Base-by-base conservation (phyloP, 495 filamentous ascomycete genomes). In the Sordaria brevicollis region DNA sequence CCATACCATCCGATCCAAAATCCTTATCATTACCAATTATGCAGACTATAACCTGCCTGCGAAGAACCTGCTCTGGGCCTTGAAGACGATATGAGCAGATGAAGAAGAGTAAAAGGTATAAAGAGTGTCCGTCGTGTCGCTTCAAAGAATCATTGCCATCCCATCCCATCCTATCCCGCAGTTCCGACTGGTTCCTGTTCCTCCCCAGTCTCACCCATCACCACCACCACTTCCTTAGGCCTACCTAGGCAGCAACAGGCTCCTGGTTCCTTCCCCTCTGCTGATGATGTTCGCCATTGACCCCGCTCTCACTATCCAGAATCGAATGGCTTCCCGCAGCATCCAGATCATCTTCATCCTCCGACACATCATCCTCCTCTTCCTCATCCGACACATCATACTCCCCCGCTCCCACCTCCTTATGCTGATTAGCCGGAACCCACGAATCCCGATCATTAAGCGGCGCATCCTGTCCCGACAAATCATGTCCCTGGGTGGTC, bases 361-460 rank as follows among this genome's bases (percentile, higher is more conserved):
- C 84, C 35, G 86, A 86, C 13, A 82, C 81, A 25, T 79, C 81
- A 29, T 86, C 85, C 2, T 84, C 83, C 33, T 83, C 82, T 15
- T 84, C 85, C 21, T 84, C 83, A 37, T 87, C 86, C 62, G 90
- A 89, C 49, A 89, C 89, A 11, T 89, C 87, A 19, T 89, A 87
- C 35, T 89, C 84, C 70, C 83, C 84, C n/a, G 74, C 71, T n/a
- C n/a, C n/a, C 19, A 76, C 77, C 65, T 77, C 78, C 69, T 84
- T 80, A 82, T 97, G 94, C 74, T 93, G 89, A 68, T 88, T 88
- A 4, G 93, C 93, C 4, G 92, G 89, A 57, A 95, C 88, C 95
- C 95, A 97, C 5, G 90, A 92, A 78, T 96, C 92, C n/a, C 91
- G 87, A 75, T 94, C 89, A 71, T 92, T 88, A 71, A 96, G 82